Base-by-base conservation (phyloP, 371 early-diverging fungal species). In the Coemansia sp. region DNA sequence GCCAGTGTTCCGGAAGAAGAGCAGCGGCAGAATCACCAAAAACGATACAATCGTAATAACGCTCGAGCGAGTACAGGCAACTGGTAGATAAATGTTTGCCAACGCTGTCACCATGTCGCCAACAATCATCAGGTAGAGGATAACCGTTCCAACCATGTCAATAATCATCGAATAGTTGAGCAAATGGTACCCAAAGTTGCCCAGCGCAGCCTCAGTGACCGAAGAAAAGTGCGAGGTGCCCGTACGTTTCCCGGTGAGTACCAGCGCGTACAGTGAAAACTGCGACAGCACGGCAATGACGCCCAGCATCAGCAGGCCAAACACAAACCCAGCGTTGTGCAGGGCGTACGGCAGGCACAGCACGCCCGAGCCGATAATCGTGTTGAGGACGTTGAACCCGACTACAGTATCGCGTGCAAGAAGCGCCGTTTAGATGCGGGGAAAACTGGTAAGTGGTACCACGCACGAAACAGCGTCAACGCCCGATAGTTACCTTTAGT, bases 101-200 rank as follows among this genome's bases (percentile, higher is more conserved):
- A 87, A 12, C 67, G 76, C 11, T 81, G 87, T 59, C 81, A 69
- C 7, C 84, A 65, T 3, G 51, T 91, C 91, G 39, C 90, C 88
- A 18, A 89, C 80, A 47, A 91, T 86, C 44, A 91, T 89, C 59
- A 88, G 84, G 59, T 89, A 91, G 0, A 88, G 87, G 48, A 84
- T 82, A 81, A 88, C 88, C 16, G 89, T 87, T 62, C 91, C 91
- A 77, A 90, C 86, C 47, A 88, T 88, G 80, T 88, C 88, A 33
- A 78, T 81, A 69, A 91, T 84, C 61, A 89, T 87, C 55, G 88
- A 87, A 36, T 83, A 74, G 14, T 87, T 88, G 40, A 90, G 86
- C 11, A 81, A 70, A 40, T 87, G 79, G 39, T 87, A 69, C 9
- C 92, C 92, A n/a, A 82, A 42, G 44, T 80, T 81, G 33, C 92